phyloP scores from a whole-genome alignment of 2,329 filamentous ascomycete species.

The Decorospora gaudefroyi region DNA sequence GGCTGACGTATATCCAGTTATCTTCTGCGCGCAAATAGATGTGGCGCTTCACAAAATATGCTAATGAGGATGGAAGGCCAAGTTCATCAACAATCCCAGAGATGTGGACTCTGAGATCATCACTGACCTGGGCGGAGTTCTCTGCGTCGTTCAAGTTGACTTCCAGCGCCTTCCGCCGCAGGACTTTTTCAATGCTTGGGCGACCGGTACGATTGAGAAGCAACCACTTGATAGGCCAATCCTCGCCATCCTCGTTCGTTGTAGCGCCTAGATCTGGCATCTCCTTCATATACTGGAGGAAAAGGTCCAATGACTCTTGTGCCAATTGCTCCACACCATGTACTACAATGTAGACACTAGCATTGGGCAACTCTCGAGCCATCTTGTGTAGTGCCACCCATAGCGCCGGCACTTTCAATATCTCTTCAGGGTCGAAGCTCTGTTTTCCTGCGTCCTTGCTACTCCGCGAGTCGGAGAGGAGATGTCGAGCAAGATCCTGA shows the following conservation, averaged over 20 bases:
- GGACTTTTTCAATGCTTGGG: conserved; percentile 24
- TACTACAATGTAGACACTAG: conserved; percentile 24
- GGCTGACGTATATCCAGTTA: conserved; percentile 30
- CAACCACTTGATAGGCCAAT: conserved; percentile 23
- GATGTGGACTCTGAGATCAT: conserved; percentile 24
- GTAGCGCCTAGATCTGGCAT: not conserved
- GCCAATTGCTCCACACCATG: conserved; percentile 28
- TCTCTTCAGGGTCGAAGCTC: conserved; percentile 23
- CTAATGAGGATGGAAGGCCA: conserved; percentile 18
- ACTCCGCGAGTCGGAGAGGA: conserved; percentile 27
- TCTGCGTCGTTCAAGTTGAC: conserved; percentile 27
- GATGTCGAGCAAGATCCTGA: conserved; percentile 26
- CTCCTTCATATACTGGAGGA: conserved; percentile 18
- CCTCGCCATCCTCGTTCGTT: conserved; percentile 4
- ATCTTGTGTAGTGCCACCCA: conserved; percentile 30
- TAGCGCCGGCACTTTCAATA: conserved; percentile 19
- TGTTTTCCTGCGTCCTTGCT: conserved; percentile 22
- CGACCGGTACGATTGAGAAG: conserved; percentile 26
- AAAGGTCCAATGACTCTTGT: conserved; percentile 23
- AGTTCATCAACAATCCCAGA: conserved; percentile 24
- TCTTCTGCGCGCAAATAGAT: conserved; percentile 28
- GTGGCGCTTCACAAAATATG: conserved; percentile 32
- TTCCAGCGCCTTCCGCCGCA: conserved; percentile 19
- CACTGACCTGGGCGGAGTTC: conserved; percentile 22
- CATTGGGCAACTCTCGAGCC: conserved; percentile 11